These are phyloP conservation scores for Vinca major DNA, from an alignment of 305 asterid species.

Conservation along the genomic window DNA sequence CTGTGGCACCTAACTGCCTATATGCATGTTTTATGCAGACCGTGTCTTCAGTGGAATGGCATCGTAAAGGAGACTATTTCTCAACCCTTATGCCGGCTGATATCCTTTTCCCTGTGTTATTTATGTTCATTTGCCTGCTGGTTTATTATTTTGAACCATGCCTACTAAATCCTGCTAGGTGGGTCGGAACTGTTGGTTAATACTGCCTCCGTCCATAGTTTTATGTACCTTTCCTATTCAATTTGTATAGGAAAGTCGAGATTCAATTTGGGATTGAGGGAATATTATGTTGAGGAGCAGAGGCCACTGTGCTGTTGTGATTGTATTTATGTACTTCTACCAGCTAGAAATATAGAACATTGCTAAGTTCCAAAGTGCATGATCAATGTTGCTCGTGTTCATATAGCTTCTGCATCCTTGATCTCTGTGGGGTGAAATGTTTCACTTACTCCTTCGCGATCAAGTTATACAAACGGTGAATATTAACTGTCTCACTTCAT, in stretches of 20 bases:
- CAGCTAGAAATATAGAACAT: not conserved
- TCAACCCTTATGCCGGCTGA: constrained; percentile 84
- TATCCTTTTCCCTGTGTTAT: constrained; percentile 53
- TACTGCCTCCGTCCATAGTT: no score
- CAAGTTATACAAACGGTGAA: not conserved
- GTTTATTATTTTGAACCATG: constrained; percentile 12
- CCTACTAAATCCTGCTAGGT: not conserved
- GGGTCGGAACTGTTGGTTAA: no score
- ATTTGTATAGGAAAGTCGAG: no score
- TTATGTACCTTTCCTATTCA: no score
- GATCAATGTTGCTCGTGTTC: no score
- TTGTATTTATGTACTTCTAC: not conserved
- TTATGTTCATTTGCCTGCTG: not conserved
- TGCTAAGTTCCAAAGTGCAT: not conserved
- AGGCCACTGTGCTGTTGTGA: not conserved
- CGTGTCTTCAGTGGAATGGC: constrained; percentile 91
- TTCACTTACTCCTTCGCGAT: not conserved
- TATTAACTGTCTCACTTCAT: not conserved
- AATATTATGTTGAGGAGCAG: not conserved
- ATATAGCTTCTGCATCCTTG: not conserved
- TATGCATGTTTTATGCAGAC: constrained; percentile 41
- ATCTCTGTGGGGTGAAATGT: not conserved
- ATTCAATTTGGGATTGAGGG: no score
- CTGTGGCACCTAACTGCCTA: constrained; percentile 11
- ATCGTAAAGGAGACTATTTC: constrained; percentile 91